These are phyloP conservation scores for Cochlearia excelsa DNA, from an alignment of 345 rosid species.

Conservation along the genomic window DNA sequence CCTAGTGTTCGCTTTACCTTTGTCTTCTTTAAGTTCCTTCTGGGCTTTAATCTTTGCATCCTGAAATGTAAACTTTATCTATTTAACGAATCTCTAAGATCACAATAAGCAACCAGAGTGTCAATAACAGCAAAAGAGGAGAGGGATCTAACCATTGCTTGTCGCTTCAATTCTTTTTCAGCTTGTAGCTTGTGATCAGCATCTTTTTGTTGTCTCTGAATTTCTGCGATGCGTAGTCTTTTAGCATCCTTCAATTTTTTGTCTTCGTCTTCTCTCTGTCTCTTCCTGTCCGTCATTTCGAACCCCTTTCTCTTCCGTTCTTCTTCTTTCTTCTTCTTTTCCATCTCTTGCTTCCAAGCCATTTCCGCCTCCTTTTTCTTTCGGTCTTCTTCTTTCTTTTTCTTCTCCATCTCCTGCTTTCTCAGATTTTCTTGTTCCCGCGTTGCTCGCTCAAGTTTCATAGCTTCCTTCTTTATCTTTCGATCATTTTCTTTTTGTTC, in stretches of 20 bases:
- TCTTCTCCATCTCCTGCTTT: constrained; percentile 64
- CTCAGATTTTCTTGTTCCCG: constrained; percentile 60
- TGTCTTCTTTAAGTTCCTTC: constrained; percentile 37
- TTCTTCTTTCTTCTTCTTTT: constrained; percentile 66
- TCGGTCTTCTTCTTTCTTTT: constrained; percentile 69
- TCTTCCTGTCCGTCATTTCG: constrained; percentile 52
- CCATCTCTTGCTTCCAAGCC: constrained; percentile 77
- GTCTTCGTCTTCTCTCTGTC: constrained; percentile 49
- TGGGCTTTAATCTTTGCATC: constrained; percentile 39
- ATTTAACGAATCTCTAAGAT: constrained; percentile 3
- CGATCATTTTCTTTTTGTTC: constrained; percentile 85
- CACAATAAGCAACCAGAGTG: constrained; percentile 1
- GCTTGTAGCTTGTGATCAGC: constrained; percentile 42
- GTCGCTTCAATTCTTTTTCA: constrained; percentile 44
- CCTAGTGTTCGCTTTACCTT: constrained; percentile 32
- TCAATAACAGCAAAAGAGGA: constrained; percentile 15
- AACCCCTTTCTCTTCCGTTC: constrained; percentile 55
- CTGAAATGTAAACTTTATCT: constrained; percentile 24
- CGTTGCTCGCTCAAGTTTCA: constrained; percentile 75
- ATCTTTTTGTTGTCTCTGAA: constrained; percentile 48
- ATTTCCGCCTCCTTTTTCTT: constrained; percentile 76
- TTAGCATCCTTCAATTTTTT: constrained; percentile 51
- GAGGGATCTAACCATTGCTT: constrained; percentile 43
- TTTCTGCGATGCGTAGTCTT: constrained; percentile 60
- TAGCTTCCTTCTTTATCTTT: constrained; percentile 75